phyloP scores from a whole-genome alignment of 495 filamentous ascomycete species.

The Cercophora newfieldiana region DNA sequence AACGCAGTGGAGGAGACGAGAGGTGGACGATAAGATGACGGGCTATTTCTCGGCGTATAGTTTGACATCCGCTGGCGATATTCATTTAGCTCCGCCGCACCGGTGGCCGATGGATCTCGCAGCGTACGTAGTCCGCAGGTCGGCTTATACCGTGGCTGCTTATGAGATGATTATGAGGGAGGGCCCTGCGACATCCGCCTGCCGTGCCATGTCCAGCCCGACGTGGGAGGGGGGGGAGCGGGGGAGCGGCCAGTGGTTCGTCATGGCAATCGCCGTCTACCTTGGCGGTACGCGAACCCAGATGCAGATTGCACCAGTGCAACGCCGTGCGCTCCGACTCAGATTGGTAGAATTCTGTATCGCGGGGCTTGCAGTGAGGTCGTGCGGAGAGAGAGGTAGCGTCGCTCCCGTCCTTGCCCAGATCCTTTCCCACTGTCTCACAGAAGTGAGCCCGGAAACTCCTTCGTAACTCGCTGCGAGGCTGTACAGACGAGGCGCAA shows the following conservation, averaged over 20 bases:
- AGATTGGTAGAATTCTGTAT: slow-evolving; percentile 25
- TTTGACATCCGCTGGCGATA: slow-evolving; percentile 15
- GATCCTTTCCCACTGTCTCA: neutral
- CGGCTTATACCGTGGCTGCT: slow-evolving; percentile 21
- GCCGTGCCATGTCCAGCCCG: slow-evolving; percentile 30
- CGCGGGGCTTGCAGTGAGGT: slow-evolving; percentile 28
- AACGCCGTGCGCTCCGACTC: slow-evolving; percentile 24
- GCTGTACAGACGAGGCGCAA: neutral
- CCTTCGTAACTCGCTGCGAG: neutral
- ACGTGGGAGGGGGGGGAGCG: neutral
- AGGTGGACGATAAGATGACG: slow-evolving; percentile 9
- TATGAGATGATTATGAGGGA: slow-evolving; percentile 37
- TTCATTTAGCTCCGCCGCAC: slow-evolving; percentile 16
- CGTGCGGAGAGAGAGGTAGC: slow-evolving; percentile 18
- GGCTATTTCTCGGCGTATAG: slow-evolving; percentile 23
- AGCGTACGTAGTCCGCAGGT: neutral
- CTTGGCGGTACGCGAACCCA: slow-evolving; percentile 20
- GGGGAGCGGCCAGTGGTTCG: slow-evolving; percentile 8
- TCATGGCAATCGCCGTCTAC: slow-evolving; percentile 21
- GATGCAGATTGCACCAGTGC: slow-evolving; percentile 19
- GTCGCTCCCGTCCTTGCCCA: neutral
- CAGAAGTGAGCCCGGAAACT: neutral
- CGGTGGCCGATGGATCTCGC: neutral
- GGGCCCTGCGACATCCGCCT: slow-evolving; percentile 19
- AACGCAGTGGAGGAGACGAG: neutral